Percentiles rank a stretch among this genome's conserved stretches.
Conservation (phyloP, 768 basidiomycete species). For the Xerocomellus chrysenteron region DNA sequence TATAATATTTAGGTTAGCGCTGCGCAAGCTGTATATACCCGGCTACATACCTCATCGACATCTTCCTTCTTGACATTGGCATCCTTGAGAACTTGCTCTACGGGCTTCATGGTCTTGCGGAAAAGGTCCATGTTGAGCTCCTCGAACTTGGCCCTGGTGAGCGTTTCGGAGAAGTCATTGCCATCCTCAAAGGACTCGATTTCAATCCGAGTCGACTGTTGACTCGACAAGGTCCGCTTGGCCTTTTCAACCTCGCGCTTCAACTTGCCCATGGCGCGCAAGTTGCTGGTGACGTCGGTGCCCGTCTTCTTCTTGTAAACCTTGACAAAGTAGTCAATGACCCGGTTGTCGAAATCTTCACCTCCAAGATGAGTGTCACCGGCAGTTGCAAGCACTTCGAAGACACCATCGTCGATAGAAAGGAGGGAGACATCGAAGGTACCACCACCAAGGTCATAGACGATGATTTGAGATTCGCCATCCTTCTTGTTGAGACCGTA, state of each 20-base stretch:
- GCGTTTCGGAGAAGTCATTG: conserved; percentile 95
- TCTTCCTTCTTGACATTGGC: conserved; percentile 98
- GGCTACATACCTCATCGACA: conserved; percentile 69
- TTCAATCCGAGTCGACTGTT: conserved; percentile 89
- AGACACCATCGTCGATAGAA: conserved; percentile 91
- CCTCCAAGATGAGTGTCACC: conserved; percentile 95
- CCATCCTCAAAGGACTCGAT: conserved; percentile 96
- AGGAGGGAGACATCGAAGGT: conserved; percentile 98
- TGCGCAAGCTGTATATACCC: neutral
- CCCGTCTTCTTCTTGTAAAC: conserved; percentile 91
- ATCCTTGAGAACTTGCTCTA: conserved; percentile 98
- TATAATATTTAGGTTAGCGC: conserved; percentile 16
- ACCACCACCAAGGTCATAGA: conserved; percentile 98
- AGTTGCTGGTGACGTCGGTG: conserved; percentile 76
- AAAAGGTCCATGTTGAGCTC: conserved; percentile 99
- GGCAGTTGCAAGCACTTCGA: conserved; percentile 86
- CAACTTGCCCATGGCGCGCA: conserved; percentile 84
- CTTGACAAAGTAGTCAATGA: conserved; percentile 89
- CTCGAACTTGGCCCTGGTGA: conserved; percentile 98
- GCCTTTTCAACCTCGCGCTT: conserved; percentile 94
- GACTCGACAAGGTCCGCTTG: conserved; percentile 89
- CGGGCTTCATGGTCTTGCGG: conserved; percentile 99
- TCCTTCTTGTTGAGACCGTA: conserved; percentile 97
- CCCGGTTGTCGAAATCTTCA: conserved; percentile 94
- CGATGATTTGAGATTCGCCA: conserved; percentile 92